phyloP scores from a whole-genome alignment of 108 stramenopile genomes.

The Stephanodiscus triporus region DNA sequence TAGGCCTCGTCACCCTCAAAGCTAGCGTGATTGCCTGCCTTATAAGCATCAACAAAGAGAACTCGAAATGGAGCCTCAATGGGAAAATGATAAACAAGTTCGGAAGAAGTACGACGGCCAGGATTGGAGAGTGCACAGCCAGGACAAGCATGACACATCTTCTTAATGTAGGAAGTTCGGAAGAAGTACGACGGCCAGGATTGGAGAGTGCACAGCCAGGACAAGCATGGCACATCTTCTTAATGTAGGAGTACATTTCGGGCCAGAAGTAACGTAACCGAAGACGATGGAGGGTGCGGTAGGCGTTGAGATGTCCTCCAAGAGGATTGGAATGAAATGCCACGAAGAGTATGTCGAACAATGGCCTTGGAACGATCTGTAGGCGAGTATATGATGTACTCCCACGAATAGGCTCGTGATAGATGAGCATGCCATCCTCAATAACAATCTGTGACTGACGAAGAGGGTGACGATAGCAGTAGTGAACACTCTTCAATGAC shows the following conservation, averaged over 20 bases:
- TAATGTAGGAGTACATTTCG: slow-evolving; percentile 13
- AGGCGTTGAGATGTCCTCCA: slow-evolving; percentile 18
- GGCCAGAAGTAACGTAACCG: slow-evolving; percentile 22
- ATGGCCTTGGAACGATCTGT: no score
- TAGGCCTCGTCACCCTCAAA: neutral
- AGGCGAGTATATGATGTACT: neutral
- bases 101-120: neutral
- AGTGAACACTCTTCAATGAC: neutral
- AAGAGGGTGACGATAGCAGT: neutral
- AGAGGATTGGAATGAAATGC: slow-evolving; percentile 21
- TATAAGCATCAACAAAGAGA: neutral
- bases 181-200: neutral
- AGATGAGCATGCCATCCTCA: slow-evolving; percentile 6
- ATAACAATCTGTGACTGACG: neutral
- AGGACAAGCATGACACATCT: neutral
- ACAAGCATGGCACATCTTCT: no score
- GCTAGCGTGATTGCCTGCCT: neutral
- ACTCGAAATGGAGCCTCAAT: slow-evolving; percentile 6
- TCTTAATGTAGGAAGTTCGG: neutral
- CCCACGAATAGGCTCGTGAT: slow-evolving; percentile 3
- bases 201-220: neutral
- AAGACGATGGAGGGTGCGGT: slow-evolving; percentile 7
- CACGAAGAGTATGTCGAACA: slow-evolving; percentile 24
- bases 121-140: slow-evolving; percentile 1
- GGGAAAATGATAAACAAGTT: neutral